phyloP scores from a whole-genome alignment of 2,329 filamentous ascomycete species.

The Aspergillus chevalieri region DNA sequence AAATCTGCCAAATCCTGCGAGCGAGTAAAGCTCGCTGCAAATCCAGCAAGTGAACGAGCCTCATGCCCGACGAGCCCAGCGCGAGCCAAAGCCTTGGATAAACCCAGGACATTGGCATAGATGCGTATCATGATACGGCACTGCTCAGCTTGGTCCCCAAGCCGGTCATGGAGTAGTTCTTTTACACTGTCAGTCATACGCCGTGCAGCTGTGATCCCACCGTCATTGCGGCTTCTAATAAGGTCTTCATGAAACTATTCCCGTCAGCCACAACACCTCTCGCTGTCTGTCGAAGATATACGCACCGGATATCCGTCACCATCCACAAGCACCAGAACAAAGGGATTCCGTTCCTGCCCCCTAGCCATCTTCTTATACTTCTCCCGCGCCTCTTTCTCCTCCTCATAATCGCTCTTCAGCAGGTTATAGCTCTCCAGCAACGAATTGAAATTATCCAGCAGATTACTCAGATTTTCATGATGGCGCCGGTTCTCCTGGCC shows the following conservation, averaged over 20 bases:
- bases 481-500: slow-evolving; percentile 20
- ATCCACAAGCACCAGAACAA: slow-evolving; percentile 57
- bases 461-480: slow-evolving; percentile 22
- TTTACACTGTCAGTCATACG: slow-evolving; percentile 48
- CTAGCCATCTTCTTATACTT: slow-evolving; percentile 51
- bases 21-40: slow-evolving; percentile 53
- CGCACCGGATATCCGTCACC: slow-evolving; percentile 52
- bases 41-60: slow-evolving; percentile 51
- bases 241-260: slow-evolving; percentile 53
- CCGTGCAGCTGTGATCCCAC: slow-evolving; percentile 52
- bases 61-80: slow-evolving; percentile 48
- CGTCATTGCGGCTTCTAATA: slow-evolving; percentile 45
- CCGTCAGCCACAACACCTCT: slow-evolving; percentile 47
- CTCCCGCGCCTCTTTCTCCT: slow-evolving; percentile 49
- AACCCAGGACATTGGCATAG: slow-evolving; percentile 50
- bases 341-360: slow-evolving; percentile 49
- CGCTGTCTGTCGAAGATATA: slow-evolving; percentile 1
- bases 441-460: slow-evolving; percentile 37
- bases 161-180: slow-evolving; percentile 36
- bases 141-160: slow-evolving; percentile 43
- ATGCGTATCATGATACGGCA: slow-evolving; percentile 52
- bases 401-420: slow-evolving; percentile 53
- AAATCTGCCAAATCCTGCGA: slow-evolving; percentile 56
- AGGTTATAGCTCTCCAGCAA: slow-evolving; percentile 51
- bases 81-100: slow-evolving; percentile 48